Evolutionary conservation across 176 grass and related monocot species (phyloP).

Genomic region (Musa troglodytarum): DNA sequence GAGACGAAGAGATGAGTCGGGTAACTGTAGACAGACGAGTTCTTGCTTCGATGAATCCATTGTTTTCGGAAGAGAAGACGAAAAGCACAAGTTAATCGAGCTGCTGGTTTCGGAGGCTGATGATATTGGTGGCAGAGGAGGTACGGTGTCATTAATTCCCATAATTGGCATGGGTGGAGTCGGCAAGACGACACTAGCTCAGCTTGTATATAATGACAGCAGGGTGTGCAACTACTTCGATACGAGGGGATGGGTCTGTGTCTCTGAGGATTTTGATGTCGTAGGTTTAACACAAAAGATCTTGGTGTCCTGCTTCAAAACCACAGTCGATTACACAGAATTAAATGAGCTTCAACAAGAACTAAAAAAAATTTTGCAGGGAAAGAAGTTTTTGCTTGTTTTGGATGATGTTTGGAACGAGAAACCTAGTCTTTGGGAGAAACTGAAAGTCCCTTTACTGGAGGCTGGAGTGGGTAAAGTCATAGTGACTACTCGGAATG

Average conservation of each 20-base stretch:
- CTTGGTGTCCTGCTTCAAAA: constrained; percentile 16
- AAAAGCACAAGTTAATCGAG: constrained; percentile 13
- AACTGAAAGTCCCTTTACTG: background rate
- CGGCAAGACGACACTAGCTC: constrained; percentile 25
- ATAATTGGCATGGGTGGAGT: constrained; percentile 4
- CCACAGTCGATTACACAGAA: constrained; percentile 16
- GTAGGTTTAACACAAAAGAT: constrained; percentile 16
- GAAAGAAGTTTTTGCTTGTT: constrained; percentile 26
- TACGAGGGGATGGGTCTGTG: constrained; percentile 25
- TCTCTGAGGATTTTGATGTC: constrained; percentile 27
- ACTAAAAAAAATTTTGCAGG: constrained; percentile 13
- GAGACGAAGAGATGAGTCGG: background rate
- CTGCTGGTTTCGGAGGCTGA: constrained; percentile 13
- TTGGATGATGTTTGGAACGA: constrained; percentile 42
- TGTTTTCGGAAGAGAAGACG: constrained; percentile 25
- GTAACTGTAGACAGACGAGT: background rate
- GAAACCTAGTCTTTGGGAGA: constrained; percentile 16
- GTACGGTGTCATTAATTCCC: background rate
- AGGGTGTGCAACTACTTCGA: constrained; percentile 16
- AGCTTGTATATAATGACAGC: constrained; percentile 29
- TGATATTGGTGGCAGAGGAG: background rate
- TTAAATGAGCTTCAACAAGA: constrained; percentile 18
- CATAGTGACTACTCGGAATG: constrained; percentile 29
- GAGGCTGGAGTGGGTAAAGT: constrained; percentile 8
- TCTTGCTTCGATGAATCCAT: background rate